Evolutionary conservation across 2,329 filamentous ascomycete genomes (phyloP).

Genomic region (Aschersonia sp.): DNA sequence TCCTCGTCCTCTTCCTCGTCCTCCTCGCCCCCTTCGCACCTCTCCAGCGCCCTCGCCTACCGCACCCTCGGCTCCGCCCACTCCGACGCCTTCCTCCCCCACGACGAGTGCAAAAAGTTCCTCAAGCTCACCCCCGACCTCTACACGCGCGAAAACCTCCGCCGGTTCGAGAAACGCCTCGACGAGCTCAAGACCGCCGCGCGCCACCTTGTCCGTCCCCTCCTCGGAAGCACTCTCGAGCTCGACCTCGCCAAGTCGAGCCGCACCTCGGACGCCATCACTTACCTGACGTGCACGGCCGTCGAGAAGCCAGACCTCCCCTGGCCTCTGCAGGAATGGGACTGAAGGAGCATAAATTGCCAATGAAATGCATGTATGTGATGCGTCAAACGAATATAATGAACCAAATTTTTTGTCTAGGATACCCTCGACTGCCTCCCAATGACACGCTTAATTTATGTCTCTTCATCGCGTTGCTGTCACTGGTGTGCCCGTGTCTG

Average conservation of each 20-base stretch:
- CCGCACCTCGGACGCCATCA: slow-evolving; percentile 25
- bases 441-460: too few species aligned
- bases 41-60: slow-evolving; percentile 60
- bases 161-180: slow-evolving; percentile 71
- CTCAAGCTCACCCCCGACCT: slow-evolving; percentile 70
- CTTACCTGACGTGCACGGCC: slow-evolving; percentile 36
- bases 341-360: neutral
- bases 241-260: slow-evolving; percentile 46
- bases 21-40: slow-evolving; percentile 25
- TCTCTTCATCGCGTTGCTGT: too few species aligned
- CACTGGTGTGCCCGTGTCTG: too few species aligned
- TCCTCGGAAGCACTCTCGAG: slow-evolving; percentile 78
- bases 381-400: too few species aligned
- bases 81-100: slow-evolving; percentile 51
- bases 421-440: neutral
- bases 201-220: slow-evolving; percentile 65
- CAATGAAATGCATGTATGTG: neutral
- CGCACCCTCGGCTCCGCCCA: slow-evolving; percentile 55
- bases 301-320: slow-evolving; percentile 35
- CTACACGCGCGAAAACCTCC: slow-evolving; percentile 76
- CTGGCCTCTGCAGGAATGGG: slow-evolving; percentile 27
- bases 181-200: slow-evolving; percentile 82
- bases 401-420: neutral
- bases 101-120: slow-evolving; percentile 85
- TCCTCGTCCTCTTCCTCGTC: too few species aligned